These are phyloP conservation scores for Perkinsus olseni DNA, from an alignment of 169 alveolate species.

Conservation along the genomic window DNA sequence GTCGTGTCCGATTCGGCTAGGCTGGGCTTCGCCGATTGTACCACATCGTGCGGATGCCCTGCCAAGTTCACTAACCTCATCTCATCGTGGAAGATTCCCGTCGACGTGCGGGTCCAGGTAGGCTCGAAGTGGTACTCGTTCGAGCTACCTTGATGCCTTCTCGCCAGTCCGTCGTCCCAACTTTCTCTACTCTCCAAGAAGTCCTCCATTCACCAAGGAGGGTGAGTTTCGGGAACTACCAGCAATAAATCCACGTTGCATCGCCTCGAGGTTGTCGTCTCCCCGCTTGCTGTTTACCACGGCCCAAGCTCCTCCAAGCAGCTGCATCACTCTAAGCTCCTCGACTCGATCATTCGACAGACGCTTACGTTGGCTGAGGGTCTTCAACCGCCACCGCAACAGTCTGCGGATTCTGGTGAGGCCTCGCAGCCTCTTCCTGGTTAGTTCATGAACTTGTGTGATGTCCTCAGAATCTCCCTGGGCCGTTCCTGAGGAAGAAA, in stretches of 20 bases:
- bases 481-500: neutral
- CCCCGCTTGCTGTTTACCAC: neutral
- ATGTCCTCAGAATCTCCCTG: neutral
- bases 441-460: neutral
- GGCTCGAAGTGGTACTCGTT: neutral
- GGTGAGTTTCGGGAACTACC: neutral
- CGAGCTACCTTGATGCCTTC: neutral
- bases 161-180: neutral
- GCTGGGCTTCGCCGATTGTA: neutral
- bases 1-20: neutral
- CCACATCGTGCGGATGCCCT: neutral
- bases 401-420: neutral
- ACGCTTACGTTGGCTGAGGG: too few species aligned
- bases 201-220: neutral
- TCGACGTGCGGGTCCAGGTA: neutral
- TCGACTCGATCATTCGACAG: too few species aligned
- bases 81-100: neutral
- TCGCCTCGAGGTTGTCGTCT: neutral
- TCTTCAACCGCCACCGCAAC: neutral
- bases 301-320: too few species aligned
- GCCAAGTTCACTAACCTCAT: neutral
- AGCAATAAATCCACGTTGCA: neutral
- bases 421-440: neutral
- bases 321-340: too few species aligned
- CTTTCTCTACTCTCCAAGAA: neutral